Base-by-base conservation (phyloP, 805 yeast genomes). In the Candida dajiaensis region DNA sequence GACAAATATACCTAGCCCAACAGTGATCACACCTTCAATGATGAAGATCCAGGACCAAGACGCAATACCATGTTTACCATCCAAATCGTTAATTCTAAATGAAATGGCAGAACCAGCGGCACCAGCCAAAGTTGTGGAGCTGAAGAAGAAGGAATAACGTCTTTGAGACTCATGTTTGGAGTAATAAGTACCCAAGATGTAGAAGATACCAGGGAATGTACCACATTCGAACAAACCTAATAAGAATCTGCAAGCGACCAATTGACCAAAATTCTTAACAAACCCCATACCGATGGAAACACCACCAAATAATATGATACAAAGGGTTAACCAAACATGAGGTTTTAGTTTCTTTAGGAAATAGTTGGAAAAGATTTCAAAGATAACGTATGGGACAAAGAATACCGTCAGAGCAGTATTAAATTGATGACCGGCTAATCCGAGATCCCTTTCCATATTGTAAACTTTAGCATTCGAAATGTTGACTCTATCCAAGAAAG, bases 401-500 rank as follows among this genome's bases (percentile, higher is more conserved):
- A 76, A 70, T 1, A 77, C 70, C 7, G 79, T 69, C 18, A 73
- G 70, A 20, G 73, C 72, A 29, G 65, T 68, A 25, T 72, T 69
- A 55, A 66, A 75, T 52, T 76, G 74, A 40, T 59, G 60, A 2
- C 70, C 69, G 2, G 64, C 62, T 38, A 87, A 68, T 18, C 71
- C 56, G 31, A 87, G 63, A 47, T 80, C 85, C 1, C 57, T 64
- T 19, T 72, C 71, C 70, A 87, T 69, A 12, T 89, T 89, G 58
- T 85, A 85, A 46, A 83, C 76, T 49, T 80, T 80, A 8, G 95
- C 95, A 64, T 87, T 86, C 26, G 90, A 80, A 50, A 87, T 84
- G 62, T 87, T 87, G 48, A 86, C 90, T 63, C 95, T 73, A 62
- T 87, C 95, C 58, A 87, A 67, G 59, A 86, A 87, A 1, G 92